Evolutionary conservation across 768 basidiomycete genomes (phyloP).

Genomic region (Boletus reticuloceps): DNA sequence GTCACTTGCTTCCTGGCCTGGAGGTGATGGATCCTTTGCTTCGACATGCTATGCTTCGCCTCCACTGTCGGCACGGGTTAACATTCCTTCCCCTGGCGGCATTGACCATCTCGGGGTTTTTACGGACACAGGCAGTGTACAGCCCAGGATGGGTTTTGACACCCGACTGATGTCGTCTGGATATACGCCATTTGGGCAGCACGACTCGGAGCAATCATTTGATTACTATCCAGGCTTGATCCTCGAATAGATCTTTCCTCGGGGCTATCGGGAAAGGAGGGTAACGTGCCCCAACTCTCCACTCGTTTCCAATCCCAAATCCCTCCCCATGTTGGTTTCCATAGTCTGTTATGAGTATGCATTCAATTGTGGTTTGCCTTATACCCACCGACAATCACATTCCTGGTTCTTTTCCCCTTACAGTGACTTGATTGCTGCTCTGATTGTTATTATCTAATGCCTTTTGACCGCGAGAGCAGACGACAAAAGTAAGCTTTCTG

Average conservation of each 20-base stretch:
- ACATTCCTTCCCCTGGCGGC: conserved; percentile 33
- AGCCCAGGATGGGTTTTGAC: conserved; percentile 24
- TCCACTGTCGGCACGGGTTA: conserved; percentile 38
- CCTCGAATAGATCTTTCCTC: conserved; percentile 19
- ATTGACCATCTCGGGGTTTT: conserved; percentile 50
- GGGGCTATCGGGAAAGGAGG: not conserved
- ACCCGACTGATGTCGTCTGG: conserved; percentile 20
- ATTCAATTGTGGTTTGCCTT: conserved; percentile 8
- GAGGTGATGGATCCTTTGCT: conserved; percentile 14
- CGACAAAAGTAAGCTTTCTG: conserved; percentile 9
- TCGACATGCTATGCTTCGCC: conserved; percentile 29
- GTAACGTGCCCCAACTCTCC: not conserved
- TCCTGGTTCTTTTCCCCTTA: not conserved
- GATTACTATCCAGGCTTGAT: conserved; percentile 29
- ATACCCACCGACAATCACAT: conserved; percentile 10
- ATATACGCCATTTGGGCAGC: conserved; percentile 32
- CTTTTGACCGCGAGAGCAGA: conserved; percentile 1
- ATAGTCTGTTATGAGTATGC: conserved; percentile 11
- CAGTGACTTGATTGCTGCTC: not conserved
- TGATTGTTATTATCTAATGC: conserved; percentile 1
- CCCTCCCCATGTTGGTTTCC: not conserved
- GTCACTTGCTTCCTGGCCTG: conserved; percentile 28
- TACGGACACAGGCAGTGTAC: conserved; percentile 47
- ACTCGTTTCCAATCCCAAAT: not conserved
- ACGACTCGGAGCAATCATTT: conserved; percentile 24